Base-by-base conservation (phyloP, 352 stramenopile genomes). In the Albugo laibachii region DNA sequence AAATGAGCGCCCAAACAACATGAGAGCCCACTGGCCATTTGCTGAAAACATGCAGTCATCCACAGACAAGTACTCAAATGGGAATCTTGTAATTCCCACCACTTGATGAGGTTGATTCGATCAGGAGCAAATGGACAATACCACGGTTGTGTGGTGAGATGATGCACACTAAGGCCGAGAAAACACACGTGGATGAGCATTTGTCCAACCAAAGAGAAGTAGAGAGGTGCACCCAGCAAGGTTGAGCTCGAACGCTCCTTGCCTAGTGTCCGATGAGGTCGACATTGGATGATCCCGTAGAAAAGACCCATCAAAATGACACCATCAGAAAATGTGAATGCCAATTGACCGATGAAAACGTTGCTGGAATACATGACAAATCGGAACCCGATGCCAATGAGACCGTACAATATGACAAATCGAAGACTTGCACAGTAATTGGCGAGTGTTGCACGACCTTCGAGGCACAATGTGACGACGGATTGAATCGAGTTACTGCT, bases 371-470 rank as follows among this genome's bases (percentile, higher is more conserved):
- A 85, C 61, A 65, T 63, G 27, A 69, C 65, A 43, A 88, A 59
- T 10, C 84, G 67, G 20, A 83, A 55, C 8, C 69, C 62, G 20
- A 59, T 75, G 14, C 66, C 56, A 21, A 92, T 66, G 62, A 92
- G 54, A 16, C 82, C 82, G 56, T 94, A 94, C 52, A 93, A 75
- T 41, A 94, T 72, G 41, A 92, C 63, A 49, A 85, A 92, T 57
- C 93, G 94, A 55, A 94, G 73, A 13, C 61, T 69, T 13, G 61
- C 66, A 36, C 94, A 85, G 21, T 81, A 86, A 14, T 80, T 93
- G 1, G 82, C 66, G 18, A 95, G 45, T 43, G 70, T 73, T 63
- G 80, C 91, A 10, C 82, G 73, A 27, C 84, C 84, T 62, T 95
- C 84, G 42, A 62, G 67, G 12, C 82, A 73, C 21, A 95, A 52